Conservation (phyloP, 140 eudicot species). For the Senecio squalidus region DNA sequence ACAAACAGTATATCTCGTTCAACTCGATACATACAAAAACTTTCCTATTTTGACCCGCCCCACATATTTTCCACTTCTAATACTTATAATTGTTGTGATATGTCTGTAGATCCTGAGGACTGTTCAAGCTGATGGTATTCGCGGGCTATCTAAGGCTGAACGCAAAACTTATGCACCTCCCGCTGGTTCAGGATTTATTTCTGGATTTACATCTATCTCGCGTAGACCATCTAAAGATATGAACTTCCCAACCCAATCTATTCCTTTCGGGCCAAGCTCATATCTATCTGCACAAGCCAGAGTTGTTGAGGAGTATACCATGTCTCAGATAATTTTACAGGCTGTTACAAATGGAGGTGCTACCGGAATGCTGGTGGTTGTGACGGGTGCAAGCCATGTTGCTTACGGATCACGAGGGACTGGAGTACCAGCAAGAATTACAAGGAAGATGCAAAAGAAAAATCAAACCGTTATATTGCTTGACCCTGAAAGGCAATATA, state of each 20-base stretch:
- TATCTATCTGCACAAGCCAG: conserved; percentile 84
- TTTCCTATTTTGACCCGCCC: no score
- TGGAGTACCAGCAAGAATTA: conserved; percentile 89
- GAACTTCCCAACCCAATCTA: conserved; percentile 38
- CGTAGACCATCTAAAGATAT: conserved; percentile 59
- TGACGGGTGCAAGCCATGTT: conserved; percentile 93
- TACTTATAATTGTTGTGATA: neutral
- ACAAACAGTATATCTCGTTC: no score
- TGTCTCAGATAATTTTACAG: conserved; percentile 77
- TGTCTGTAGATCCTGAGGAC: conserved; percentile 73
- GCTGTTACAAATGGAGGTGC: conserved; percentile 66
- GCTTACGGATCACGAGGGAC: conserved; percentile 90
- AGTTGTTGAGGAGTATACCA: conserved; percentile 79
- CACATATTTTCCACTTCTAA: no score
- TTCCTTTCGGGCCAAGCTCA: conserved; percentile 84
- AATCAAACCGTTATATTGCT: conserved; percentile 85
- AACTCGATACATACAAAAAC: no score
- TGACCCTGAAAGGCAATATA: conserved; percentile 87
- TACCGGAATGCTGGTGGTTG: conserved; percentile 78
- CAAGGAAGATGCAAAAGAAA: conserved; percentile 85
- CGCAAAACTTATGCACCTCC: conserved; percentile 88
- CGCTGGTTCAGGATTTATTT: conserved; percentile 97
- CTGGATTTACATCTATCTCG: conserved; percentile 73
- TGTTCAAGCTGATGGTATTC: conserved; percentile 20
- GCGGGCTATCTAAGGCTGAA: conserved; percentile 79